Conservation (phyloP, 768 basidiomycete species). For the Suillus lakei region DNA sequence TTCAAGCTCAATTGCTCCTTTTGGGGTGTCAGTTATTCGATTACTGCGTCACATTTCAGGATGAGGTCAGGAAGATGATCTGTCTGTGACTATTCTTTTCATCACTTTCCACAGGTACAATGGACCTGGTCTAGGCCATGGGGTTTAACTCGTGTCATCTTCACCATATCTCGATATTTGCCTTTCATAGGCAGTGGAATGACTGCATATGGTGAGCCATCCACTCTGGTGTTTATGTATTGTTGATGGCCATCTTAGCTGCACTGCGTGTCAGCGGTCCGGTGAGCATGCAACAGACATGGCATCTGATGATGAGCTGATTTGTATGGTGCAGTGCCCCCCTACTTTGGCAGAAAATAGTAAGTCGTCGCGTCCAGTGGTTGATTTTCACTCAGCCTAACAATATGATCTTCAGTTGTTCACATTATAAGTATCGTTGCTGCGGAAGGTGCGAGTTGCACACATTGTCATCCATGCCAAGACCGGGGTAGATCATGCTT, state of each 20-base stretch:
- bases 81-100: not conserved
- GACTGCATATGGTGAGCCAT: constrained; percentile 17
- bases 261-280: constrained; percentile 9
- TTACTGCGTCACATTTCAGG: constrained; percentile 13
- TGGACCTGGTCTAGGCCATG: constrained; percentile 24
- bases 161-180: constrained; percentile 24
- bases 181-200: constrained; percentile 17
- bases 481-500: not conserved
- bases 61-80: constrained; percentile 4
- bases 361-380: constrained; percentile 2
- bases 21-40: constrained; percentile 9
- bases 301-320: constrained; percentile 7
- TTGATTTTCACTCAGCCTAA: not conserved
- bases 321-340: constrained; percentile 1
- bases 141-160: constrained; percentile 17
- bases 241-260: not conserved
- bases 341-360: constrained; percentile 7
- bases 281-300: not conserved
- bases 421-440: constrained; percentile 11
- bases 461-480: not conserved
- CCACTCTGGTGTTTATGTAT: not conserved
- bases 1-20: not conserved
- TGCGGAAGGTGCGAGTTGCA: constrained; percentile 2
- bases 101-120: constrained; percentile 11
- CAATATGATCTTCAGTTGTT: not conserved